Conservation (phyloP, 768 basidiomycete genomes). For the Lactifluus hygrophoroides region DNA sequence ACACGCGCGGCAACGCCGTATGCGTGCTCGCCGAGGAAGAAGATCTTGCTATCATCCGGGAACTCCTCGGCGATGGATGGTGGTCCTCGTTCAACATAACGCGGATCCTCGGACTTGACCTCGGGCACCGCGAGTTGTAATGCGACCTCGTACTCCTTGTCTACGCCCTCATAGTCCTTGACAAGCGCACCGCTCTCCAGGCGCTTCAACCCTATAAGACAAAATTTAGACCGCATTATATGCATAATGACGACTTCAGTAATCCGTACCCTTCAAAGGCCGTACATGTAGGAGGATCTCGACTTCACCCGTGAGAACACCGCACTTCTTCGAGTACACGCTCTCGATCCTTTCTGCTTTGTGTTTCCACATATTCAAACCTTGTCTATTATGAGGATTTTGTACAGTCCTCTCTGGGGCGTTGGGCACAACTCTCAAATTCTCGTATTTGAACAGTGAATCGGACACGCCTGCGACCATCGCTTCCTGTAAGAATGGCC, state of each 20-base stretch:
- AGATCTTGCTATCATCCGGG: slow-evolving; percentile 82
- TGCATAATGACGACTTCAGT: neutral
- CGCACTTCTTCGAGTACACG: slow-evolving; percentile 81
- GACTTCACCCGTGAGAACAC: slow-evolving; percentile 75
- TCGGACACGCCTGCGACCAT: slow-evolving; percentile 83
- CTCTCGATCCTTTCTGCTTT: slow-evolving; percentile 78
- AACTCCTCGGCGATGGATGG: slow-evolving; percentile 83
- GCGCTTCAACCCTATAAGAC: slow-evolving; percentile 67
- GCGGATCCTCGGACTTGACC: slow-evolving; percentile 84
- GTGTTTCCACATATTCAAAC: slow-evolving; percentile 65
- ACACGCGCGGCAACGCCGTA: slow-evolving; percentile 97
- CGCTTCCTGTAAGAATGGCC: slow-evolving; percentile 96
- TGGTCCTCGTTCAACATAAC: slow-evolving; percentile 72
- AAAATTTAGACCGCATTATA: neutral
- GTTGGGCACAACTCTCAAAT: slow-evolving; percentile 45
- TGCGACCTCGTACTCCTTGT: slow-evolving; percentile 80
- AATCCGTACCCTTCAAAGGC: slow-evolving; percentile 70
- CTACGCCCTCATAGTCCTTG: slow-evolving; percentile 83
- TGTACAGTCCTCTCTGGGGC: slow-evolving; percentile 46
- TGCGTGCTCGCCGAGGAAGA: slow-evolving; percentile 91
- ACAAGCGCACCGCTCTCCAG: slow-evolving; percentile 84
- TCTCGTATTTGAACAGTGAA: slow-evolving; percentile 78
- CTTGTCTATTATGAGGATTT: slow-evolving; percentile 65
- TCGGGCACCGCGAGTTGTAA: slow-evolving; percentile 78
- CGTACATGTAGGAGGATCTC: slow-evolving; percentile 82